Evolutionary conservation across 345 rosid species (phyloP).

Genomic region (Linum lewisii): DNA sequence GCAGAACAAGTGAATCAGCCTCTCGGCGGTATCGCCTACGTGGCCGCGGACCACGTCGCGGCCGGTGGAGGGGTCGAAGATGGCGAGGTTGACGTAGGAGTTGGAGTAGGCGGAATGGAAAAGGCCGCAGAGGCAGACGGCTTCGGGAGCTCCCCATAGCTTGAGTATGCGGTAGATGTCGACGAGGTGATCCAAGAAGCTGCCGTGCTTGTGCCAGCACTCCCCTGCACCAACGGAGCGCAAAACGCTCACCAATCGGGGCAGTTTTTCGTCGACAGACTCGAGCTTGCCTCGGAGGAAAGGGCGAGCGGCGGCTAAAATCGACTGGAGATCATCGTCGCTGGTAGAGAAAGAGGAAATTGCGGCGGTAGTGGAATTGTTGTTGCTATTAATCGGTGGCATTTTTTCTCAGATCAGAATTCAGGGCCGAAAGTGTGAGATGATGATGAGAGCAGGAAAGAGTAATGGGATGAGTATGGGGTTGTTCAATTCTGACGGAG

Average conservation of each 20-base stretch:
- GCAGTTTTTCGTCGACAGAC: slow-evolving; percentile 46
- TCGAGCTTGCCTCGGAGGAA: slow-evolving; percentile 89
- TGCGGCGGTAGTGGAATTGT: background rate
- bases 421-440: too few species aligned
- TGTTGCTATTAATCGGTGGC: background rate
- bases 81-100: slow-evolving; percentile 83
- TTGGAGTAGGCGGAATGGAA: slow-evolving; percentile 97
- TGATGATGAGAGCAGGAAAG: background rate
- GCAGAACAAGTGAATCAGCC: slow-evolving; percentile 76
- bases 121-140: slow-evolving; percentile 83
- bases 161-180: slow-evolving; percentile 77
- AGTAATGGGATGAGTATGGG: background rate
- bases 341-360: background rate
- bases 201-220: slow-evolving; percentile 99
- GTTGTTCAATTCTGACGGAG: too few species aligned
- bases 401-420: background rate
- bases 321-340: slow-evolving; percentile 16
- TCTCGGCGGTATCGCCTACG: slow-evolving; percentile 78
- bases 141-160: slow-evolving; percentile 70
- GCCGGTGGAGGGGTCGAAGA: slow-evolving; percentile 75
- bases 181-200: slow-evolving; percentile 73
- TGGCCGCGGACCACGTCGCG: slow-evolving; percentile 73
- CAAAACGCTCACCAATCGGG: slow-evolving; percentile 51
- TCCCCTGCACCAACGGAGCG: slow-evolving; percentile 94
- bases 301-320: slow-evolving; percentile 58